phyloP scores from a whole-genome alignment of 805 yeast genomes.

The Candida verbasci region DNA sequence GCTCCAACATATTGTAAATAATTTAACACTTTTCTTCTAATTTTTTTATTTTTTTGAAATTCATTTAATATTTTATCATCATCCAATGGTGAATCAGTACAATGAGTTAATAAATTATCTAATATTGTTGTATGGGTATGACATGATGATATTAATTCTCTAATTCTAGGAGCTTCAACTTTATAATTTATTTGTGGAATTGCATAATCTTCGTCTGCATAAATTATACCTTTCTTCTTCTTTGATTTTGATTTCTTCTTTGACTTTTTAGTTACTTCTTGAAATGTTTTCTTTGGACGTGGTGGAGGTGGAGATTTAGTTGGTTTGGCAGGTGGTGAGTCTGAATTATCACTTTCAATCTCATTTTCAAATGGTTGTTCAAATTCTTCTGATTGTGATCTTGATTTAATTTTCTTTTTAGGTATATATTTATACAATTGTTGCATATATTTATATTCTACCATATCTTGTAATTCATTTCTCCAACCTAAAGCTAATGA shows the following conservation, averaged over 20 bases:
- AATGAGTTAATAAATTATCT: conserved; percentile 44
- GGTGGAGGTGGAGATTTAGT: conserved; percentile 17
- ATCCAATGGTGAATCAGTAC: conserved; percentile 59
- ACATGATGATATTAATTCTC: conserved; percentile 66
- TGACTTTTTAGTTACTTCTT: conserved; percentile 11
- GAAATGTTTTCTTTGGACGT: conserved; percentile 21
- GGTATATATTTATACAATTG: conserved; percentile 45
- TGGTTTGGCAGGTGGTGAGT: conserved; percentile 7
- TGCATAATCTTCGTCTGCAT: conserved; percentile 47
- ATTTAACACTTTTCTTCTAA: conserved; percentile 73
- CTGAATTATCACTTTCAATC: not conserved
- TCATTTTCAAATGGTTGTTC: not conserved
- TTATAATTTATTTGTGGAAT: conserved; percentile 67
- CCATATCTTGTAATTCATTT: conserved; percentile 45
- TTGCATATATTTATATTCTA: conserved; percentile 47
- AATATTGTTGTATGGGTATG: conserved; percentile 70
- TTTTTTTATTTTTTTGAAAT: conserved; percentile 69
- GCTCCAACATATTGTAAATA: conserved; percentile 78
- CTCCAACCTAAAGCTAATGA: conserved; percentile 66
- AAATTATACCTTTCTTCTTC: conserved; percentile 15
- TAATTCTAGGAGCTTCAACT: conserved; percentile 71
- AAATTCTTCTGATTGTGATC: not conserved
- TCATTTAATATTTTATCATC: conserved; percentile 55
- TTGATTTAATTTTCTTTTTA: conserved; percentile 10
- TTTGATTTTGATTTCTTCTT: conserved; percentile 14